phyloP scores from a whole-genome alignment of 352 stramenopile species.

The Aphanomyces invadans region DNA sequence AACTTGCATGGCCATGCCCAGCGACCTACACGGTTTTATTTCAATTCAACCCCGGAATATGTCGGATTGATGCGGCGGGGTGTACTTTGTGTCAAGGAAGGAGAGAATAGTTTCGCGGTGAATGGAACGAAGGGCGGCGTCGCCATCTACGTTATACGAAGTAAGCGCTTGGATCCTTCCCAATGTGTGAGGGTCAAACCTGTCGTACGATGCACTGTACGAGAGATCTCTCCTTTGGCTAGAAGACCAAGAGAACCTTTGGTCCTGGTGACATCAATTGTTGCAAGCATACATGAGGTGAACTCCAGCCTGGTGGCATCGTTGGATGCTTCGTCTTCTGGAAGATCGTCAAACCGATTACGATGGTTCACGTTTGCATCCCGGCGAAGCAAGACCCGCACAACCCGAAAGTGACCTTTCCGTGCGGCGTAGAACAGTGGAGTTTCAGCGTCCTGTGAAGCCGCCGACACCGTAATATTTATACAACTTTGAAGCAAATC shows the following conservation, averaged over 20 bases:
- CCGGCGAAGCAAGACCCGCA: constrained; percentile 51
- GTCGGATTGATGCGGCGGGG: neutral
- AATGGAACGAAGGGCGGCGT: neutral
- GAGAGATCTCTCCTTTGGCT: constrained; percentile 42
- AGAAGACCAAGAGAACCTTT: too few relatives aligned
- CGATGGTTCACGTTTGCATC: constrained; percentile 43
- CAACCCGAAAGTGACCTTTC: constrained; percentile 53
- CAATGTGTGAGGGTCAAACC: neutral
- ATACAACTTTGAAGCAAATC: too few relatives aligned
- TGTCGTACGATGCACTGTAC: constrained; percentile 18
- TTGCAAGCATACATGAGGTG: neutral
- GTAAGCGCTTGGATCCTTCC: neutral
- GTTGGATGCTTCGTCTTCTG: constrained; percentile 53
- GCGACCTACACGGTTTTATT: constrained; percentile 32
- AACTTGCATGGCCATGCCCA: constrained; percentile 47
- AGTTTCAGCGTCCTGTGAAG: constrained; percentile 42
- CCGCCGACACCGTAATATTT: too few relatives aligned
- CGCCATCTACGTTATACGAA: neutral
- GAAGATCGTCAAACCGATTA: constrained; percentile 62
- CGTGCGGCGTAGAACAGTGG: constrained; percentile 65
- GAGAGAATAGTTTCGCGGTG: constrained; percentile 50
- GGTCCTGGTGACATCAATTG: neutral
- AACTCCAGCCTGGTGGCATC: constrained; percentile 51
- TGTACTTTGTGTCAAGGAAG: constrained; percentile 44
- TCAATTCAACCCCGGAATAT: too few relatives aligned